phyloP scores from a whole-genome alignment of 331 rosid genomes.

The Prunus yedoensis region DNA sequence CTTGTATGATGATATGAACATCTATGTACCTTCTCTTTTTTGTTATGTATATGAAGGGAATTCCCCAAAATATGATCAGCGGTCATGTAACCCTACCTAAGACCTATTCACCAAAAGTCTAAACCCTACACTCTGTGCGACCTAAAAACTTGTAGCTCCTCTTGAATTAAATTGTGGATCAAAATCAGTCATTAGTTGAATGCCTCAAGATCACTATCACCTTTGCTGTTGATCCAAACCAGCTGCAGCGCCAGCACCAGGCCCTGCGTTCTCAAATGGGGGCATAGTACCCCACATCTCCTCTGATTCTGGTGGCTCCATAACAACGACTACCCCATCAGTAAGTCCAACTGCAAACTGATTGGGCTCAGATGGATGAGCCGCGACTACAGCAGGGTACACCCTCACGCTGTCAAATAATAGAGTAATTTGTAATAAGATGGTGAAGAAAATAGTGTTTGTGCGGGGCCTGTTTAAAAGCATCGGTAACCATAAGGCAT shows the following conservation, averaged over 20 bases:
- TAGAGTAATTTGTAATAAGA: not conserved
- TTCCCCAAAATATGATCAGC: not conserved
- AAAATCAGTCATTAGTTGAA: not conserved
- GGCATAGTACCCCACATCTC: slow-evolving; percentile 6
- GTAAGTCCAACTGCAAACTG: slow-evolving; percentile 22
- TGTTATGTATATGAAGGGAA: not conserved
- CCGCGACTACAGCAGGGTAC: slow-evolving; percentile 10
- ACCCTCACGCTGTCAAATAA: slow-evolving; percentile 2
- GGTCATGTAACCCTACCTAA: not conserved
- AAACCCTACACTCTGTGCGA: not conserved
- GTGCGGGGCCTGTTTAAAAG: not conserved
- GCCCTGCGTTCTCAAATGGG: not conserved
- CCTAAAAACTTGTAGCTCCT: not conserved
- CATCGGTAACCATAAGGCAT: not conserved
- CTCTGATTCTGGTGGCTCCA: slow-evolving; percentile 15
- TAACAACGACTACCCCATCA: slow-evolving; percentile 18
- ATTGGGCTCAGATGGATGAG: slow-evolving; percentile 22
- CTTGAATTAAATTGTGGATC: not conserved
- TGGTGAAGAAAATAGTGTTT: not conserved
- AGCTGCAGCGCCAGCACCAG: not conserved
- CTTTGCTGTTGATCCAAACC: slow-evolving; percentile 3
- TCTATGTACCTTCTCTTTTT: not conserved
- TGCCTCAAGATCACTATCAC: not conserved
- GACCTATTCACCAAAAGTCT: not conserved
- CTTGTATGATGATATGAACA: not conserved